phyloP scores from a whole-genome alignment of 2,329 filamentous ascomycete genomes.

The Emmonsiellopsis sp. region DNA sequence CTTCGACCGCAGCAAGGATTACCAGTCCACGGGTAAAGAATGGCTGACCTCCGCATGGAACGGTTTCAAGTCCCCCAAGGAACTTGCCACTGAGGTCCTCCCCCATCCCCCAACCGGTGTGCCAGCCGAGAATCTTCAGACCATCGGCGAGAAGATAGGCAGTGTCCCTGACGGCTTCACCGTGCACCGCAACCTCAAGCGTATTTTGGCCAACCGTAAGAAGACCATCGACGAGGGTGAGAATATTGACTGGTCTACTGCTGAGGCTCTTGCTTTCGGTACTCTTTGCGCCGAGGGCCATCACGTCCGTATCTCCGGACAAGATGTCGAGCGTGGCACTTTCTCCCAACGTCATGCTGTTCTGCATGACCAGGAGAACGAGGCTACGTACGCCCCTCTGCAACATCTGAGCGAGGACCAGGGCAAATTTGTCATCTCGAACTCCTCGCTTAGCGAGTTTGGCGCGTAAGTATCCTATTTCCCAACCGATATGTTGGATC shows the following conservation, averaged over 20 bases:
- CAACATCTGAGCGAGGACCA: constrained; percentile 85
- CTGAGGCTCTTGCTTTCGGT: constrained; percentile 91
- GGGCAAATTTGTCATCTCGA: constrained; percentile 91
- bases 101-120: constrained; percentile 85
- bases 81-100: constrained; percentile 85
- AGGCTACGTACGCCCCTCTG: constrained; percentile 85
- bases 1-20: constrained; percentile 95
- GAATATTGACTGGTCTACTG: constrained; percentile 96
- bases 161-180: constrained; percentile 74
- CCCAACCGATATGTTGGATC: neutral
- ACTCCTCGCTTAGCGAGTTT: constrained; percentile 76
- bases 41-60: constrained; percentile 99
- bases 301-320: constrained; percentile 93
- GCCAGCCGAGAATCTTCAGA: constrained; percentile 60
- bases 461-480: constrained; percentile 44
- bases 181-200: constrained; percentile 91
- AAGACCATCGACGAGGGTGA: constrained; percentile 89
- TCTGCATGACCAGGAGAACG: constrained; percentile 93
- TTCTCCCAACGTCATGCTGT: constrained; percentile 98
- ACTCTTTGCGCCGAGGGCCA: constrained; percentile 85
- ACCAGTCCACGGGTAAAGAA: constrained; percentile 91
- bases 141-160: constrained; percentile 75
- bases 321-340: constrained; percentile 98
- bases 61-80: constrained; percentile 98
- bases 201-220: constrained; percentile 79